Conservation (phyloP, 2,329 filamentous ascomycete species). For the Alternaria incomplexa region DNA sequence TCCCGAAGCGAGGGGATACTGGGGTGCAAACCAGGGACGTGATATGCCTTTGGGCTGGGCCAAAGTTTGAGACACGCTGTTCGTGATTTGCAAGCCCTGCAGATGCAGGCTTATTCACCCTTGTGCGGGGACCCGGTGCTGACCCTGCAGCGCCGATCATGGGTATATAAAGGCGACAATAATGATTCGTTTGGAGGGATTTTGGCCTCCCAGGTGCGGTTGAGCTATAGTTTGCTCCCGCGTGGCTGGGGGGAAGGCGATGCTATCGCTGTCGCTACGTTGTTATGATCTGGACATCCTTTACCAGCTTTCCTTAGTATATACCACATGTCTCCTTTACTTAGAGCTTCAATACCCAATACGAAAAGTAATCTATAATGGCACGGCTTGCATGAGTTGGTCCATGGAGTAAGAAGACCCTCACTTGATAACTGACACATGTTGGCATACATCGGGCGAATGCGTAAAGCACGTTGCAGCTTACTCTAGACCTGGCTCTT, state of each 20-base stretch:
- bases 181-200: background rate
- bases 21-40: constrained; percentile 46
- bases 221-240: background rate
- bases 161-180: background rate
- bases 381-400: background rate
- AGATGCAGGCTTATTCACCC: constrained; percentile 7
- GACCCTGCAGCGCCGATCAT: background rate
- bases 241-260: constrained; percentile 11
- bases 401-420: background rate
- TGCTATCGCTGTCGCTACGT: background rate
- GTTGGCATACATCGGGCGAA: background rate
- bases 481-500: background rate
- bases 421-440: background rate
- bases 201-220: background rate
- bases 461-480: background rate
- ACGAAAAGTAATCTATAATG: background rate
- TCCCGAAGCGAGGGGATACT: constrained; percentile 45
- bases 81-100: constrained; percentile 4
- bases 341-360: background rate
- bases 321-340: background rate
- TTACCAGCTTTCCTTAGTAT: background rate
- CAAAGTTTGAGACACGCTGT: constrained; percentile 34
- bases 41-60: constrained; percentile 43
- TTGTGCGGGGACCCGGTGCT: constrained; percentile 21
- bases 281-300: background rate